Evolutionary conservation across 164 flowering plant species (phyloP).

Genomic region (Berberis thunbergii): DNA sequence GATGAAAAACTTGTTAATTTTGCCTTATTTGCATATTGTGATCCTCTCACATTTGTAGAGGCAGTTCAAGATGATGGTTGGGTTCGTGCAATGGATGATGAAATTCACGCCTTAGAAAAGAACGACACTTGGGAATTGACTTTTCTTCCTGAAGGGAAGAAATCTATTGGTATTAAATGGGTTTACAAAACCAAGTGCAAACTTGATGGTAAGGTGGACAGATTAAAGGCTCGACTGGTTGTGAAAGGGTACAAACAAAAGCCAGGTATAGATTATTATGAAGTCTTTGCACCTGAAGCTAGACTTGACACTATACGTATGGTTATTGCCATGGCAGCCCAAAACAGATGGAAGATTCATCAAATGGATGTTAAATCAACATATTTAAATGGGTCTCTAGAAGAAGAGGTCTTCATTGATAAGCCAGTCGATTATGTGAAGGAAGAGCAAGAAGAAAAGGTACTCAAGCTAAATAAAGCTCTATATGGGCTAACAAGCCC

Average conservation of each 20-base stretch:
- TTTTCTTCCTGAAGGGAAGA: not conserved
- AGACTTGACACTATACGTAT: not conserved
- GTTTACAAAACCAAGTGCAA: not conserved
- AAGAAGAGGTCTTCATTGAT: not conserved
- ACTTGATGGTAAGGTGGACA: not conserved
- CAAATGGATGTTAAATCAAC: not conserved
- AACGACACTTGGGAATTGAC: not conserved
- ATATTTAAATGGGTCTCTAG: not conserved
- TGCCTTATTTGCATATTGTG: not conserved
- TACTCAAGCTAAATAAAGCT: not conserved
- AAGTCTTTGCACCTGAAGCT: not conserved
- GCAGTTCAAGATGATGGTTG: not conserved
- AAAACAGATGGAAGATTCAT: not conserved
- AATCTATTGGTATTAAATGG: slow-evolving; percentile 1
- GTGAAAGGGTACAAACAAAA: slow-evolving; percentile 3
- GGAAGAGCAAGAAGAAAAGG: not conserved
- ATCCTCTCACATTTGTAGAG: not conserved
- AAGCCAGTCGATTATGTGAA: not conserved
- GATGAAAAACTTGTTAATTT: not conserved
- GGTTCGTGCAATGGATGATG: not conserved
- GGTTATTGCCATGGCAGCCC: not conserved
- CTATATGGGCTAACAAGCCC: not conserved
- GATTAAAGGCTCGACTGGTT: not conserved
- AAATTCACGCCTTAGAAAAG: not conserved
- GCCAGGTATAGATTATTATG: not conserved